Percentiles rank a stretch among this genome's conserved stretches.
These are phyloP conservation scores for Rhizophora mangle DNA, from an alignment of 345 rosid species.

Conservation along the genomic window DNA sequence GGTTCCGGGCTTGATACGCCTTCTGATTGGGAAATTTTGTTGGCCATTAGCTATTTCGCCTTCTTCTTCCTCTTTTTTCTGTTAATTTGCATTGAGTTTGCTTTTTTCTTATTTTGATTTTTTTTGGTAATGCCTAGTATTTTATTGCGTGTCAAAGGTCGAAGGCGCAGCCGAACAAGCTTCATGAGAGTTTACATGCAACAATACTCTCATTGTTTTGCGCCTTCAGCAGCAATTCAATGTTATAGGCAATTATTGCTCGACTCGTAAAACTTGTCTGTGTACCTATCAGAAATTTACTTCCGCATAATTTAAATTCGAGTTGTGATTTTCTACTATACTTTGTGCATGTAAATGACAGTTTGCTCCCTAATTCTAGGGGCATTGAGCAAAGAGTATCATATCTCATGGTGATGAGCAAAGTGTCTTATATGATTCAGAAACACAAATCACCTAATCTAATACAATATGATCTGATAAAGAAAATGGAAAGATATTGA, in stretches of 20 bases:
- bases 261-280: neutral
- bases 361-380: no score
- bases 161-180: slow-evolving; percentile 47
- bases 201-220: slow-evolving; percentile 33
- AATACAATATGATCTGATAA: no score
- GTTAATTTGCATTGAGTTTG: neutral
- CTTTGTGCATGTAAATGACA: neutral
- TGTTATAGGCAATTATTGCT: slow-evolving; percentile 38
- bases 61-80: neutral
- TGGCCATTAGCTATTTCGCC: slow-evolving; percentile 2
- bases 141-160: slow-evolving; percentile 38
- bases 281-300: neutral
- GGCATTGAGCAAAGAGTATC: no score
- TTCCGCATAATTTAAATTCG: neutral
- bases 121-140: slow-evolving; percentile 1
- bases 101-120: neutral
- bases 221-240: slow-evolving; percentile 36
- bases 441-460: no score
- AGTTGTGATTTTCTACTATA: neutral
- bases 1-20: slow-evolving; percentile 38
- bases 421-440: no score
- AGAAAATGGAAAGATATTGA: no score
- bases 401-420: no score
- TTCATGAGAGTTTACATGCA: slow-evolving; percentile 43
- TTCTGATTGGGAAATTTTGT: slow-evolving; percentile 65